These are phyloP conservation scores for Phyllosticta capitalensis DNA, from an alignment of 2,329 filamentous ascomycete genomes.

Conservation along the genomic window DNA sequence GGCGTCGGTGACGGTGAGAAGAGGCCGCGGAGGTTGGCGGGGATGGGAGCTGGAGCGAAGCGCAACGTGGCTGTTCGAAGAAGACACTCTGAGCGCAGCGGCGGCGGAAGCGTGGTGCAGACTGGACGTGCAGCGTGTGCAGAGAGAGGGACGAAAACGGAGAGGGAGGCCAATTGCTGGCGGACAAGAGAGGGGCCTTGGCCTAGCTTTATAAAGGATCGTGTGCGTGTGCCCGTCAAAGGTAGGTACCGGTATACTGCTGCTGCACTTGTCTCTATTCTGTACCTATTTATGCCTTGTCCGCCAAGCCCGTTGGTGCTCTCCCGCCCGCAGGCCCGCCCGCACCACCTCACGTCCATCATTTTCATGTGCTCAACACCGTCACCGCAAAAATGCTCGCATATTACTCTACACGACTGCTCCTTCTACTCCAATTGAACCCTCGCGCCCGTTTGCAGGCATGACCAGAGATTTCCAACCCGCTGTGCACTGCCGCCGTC, in stretches of 20 bases:
- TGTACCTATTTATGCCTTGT: background rate
- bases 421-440: background rate
- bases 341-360: no score
- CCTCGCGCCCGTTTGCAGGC: background rate
- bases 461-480: background rate
- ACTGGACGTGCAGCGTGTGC: background rate
- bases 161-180: background rate
- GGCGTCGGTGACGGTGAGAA: background rate
- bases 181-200: background rate
- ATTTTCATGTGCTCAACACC: no score
- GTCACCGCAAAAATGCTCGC: background rate
- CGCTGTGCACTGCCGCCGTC: background rate
- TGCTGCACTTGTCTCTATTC: no score
- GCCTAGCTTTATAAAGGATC: background rate
- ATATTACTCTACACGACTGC: constrained; percentile 7
- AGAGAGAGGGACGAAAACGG: background rate
- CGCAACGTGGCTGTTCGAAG: background rate
- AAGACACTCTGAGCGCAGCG: background rate
- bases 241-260: background rate
- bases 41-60: background rate
- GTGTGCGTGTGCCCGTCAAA: background rate
- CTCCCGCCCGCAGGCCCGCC: background rate
- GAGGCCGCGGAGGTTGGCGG: background rate
- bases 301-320: background rate
- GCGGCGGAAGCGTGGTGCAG: background rate